phyloP scores from a whole-genome alignment of 2,329 filamentous ascomycete species.

The Magnaporthales sp. region DNA sequence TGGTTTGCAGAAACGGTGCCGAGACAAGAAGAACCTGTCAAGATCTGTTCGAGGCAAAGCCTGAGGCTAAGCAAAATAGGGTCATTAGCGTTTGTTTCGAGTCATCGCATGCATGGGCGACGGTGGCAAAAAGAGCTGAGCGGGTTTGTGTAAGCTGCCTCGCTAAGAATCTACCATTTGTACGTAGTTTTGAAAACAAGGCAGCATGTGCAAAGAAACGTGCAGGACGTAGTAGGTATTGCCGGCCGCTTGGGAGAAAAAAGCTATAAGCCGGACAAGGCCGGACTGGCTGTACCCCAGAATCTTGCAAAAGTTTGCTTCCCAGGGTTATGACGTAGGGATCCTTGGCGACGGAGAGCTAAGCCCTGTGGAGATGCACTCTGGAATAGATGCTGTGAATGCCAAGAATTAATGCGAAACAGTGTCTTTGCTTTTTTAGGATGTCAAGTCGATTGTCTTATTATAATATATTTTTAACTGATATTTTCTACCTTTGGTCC shows the following conservation, averaged over 20 bases:
- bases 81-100: not conserved
- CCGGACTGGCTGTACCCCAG: not conserved
- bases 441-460: not conserved
- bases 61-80: not conserved
- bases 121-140: not conserved
- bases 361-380: not conserved
- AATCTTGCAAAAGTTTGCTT: not conserved
- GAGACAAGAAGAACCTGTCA: not conserved
- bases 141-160: not conserved
- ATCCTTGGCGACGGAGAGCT: not conserved
- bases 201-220: not conserved
- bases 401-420: not conserved
- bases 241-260: no score
- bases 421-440: not conserved
- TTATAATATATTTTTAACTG: not conserved
- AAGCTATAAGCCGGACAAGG: no score
- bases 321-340: not conserved
- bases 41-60: not conserved
- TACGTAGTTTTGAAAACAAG: not conserved
- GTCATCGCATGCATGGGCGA: not conserved
- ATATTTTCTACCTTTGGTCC: not conserved
- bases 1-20: not conserved
- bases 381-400: not conserved
- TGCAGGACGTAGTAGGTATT: not conserved
- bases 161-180: not conserved